Conservation (phyloP, 1,284 basidiomycete species). For the Heterobasidion annosum region DNA sequence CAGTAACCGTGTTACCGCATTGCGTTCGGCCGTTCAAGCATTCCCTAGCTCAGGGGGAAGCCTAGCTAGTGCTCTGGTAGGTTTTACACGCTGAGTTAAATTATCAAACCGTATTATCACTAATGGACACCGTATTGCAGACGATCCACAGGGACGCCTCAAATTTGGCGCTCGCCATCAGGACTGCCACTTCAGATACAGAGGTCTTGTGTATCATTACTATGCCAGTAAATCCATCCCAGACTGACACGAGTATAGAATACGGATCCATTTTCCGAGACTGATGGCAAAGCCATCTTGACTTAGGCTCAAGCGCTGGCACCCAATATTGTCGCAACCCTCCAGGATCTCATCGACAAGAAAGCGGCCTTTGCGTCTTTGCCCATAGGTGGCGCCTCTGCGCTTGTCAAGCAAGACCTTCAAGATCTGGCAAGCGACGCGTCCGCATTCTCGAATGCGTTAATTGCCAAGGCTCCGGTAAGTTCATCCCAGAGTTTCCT, state of each 20-base stretch:
- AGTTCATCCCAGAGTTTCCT: neutral
- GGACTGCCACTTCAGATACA: neutral
- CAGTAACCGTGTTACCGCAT: neutral
- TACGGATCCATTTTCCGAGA: neutral
- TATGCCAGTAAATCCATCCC: neutral
- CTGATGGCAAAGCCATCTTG: neutral
- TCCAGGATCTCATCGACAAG: neutral
- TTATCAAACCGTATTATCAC: neutral
- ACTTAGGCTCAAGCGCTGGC: neutral
- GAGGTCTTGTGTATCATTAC: neutral
- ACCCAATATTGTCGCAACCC: neutral
- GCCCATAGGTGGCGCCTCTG: neutral
- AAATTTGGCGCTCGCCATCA: neutral
- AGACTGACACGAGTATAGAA: neutral
- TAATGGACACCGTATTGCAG: no score
- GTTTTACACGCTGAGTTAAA: neutral
- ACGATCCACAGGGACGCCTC: neutral
- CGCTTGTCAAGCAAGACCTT: neutral
- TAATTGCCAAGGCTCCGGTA: neutral
- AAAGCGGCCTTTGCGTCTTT: neutral
- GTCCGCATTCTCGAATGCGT: neutral
- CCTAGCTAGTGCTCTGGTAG: neutral
- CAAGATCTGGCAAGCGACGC: neutral
- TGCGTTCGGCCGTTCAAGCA: neutral
- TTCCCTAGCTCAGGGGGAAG: neutral